Conservation (phyloP, 1,284 basidiomycete genomes). For the Grifola frondosa region DNA sequence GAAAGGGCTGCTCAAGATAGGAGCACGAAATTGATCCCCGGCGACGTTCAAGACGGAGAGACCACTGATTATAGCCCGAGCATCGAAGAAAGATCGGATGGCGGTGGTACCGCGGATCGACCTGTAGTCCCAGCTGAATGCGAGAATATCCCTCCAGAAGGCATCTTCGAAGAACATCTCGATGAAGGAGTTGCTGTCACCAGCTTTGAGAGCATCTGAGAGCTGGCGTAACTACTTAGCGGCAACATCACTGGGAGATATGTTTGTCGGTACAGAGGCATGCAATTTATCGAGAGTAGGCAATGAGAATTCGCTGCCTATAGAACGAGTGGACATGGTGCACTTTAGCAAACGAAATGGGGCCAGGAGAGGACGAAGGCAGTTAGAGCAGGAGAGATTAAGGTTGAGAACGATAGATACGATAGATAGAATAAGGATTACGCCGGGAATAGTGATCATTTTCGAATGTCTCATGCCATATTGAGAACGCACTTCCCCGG, state of each 20-base stretch:
- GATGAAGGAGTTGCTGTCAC: slow-evolving; percentile 35
- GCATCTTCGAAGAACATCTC: slow-evolving; percentile 44
- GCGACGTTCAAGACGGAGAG: slow-evolving; percentile 35
- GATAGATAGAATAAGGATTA: no score
- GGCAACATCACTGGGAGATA: slow-evolving; percentile 34
- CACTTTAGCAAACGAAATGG: no score
- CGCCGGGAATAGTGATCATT: no score
- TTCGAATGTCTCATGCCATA: no score
- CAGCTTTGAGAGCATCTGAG: slow-evolving; percentile 30
- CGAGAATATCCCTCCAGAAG: slow-evolving; percentile 53
- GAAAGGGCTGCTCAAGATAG: slow-evolving; percentile 34
- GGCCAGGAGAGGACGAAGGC: no score
- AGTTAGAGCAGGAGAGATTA: no score
- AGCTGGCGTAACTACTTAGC: slow-evolving; percentile 48
- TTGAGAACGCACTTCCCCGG: no score
- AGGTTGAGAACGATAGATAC: no score
- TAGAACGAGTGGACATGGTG: no score
- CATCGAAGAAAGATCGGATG: slow-evolving; percentile 44
- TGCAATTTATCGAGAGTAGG: slow-evolving; percentile 40
- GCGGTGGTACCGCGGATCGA: slow-evolving; percentile 45
- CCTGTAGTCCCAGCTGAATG: slow-evolving; percentile 60
- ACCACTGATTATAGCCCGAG: slow-evolving; percentile 38
- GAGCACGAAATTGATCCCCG: no score
- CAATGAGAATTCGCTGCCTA: no score
- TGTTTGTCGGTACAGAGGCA: slow-evolving; percentile 27